These are phyloP conservation scores for Tympanopsis confertula DNA, from an alignment of 2,329 filamentous ascomycete genomes.

Conservation along the genomic window DNA sequence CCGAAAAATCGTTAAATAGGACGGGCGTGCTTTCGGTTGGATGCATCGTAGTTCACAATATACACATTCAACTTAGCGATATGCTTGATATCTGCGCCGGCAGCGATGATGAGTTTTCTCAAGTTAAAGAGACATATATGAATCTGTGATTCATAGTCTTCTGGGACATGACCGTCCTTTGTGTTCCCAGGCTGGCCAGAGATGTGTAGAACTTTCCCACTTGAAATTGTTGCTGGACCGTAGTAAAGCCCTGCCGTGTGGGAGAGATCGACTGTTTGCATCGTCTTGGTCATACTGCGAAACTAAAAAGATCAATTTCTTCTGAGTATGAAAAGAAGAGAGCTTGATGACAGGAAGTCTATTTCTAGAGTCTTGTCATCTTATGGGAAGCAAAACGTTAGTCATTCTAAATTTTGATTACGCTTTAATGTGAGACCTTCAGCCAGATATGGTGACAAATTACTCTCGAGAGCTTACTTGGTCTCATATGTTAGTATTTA, in stretches of 20 bases:
- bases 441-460: no score
- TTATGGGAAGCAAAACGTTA: no score
- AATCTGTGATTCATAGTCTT: conserved; percentile 27
- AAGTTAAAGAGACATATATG: conserved; percentile 25
- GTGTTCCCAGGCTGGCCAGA: conserved; percentile 21
- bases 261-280: conserved; percentile 6
- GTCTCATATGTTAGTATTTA: no score
- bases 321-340: no score
- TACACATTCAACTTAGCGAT: conserved; percentile 28
- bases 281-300: background rate
- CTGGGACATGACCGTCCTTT: conserved; percentile 16
- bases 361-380: no score
- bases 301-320: no score
- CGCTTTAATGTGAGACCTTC: no score
- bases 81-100: conserved; percentile 20
- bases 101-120: conserved; percentile 18
- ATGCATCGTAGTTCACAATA: conserved; percentile 29
- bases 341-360: no score
- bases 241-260: conserved; percentile 8
- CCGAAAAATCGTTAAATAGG: conserved; percentile 23
- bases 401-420: no score
- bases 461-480: no score
- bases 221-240: conserved; percentile 10
- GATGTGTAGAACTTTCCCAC: conserved; percentile 13
- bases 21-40: conserved; percentile 19